Conservation (phyloP, 2,329 filamentous ascomycete species). For the Phoma herbarum region DNA sequence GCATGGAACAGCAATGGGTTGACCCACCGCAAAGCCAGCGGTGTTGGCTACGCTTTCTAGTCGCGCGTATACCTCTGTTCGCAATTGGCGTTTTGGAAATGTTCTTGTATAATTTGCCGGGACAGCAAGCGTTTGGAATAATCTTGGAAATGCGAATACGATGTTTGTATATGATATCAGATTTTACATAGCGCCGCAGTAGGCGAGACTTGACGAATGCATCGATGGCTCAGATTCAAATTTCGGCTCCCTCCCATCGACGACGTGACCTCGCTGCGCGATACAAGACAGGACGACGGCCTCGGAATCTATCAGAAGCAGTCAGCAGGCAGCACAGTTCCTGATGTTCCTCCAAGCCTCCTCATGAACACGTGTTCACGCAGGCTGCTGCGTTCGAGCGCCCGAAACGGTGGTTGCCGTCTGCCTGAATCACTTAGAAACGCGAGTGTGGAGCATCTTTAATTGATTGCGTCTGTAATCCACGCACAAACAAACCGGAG, state of each 20-base stretch:
- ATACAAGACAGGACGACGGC: not conserved
- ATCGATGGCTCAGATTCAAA: not conserved
- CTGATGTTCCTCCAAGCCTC: not conserved
- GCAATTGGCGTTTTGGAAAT: slow-evolving; percentile 1
- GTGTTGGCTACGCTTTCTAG: slow-evolving; percentile 29
- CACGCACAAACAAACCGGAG: slow-evolving; percentile 8
- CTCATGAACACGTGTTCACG: slow-evolving; percentile 2
- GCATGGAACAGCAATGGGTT: slow-evolving; percentile 40
- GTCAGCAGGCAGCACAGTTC: slow-evolving; percentile 9
- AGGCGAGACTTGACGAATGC: slow-evolving; percentile 9
- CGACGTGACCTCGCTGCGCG: not conserved
- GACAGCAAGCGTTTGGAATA: slow-evolving; percentile 5
- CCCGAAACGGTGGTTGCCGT: slow-evolving; percentile 1
- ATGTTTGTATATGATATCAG: slow-evolving; percentile 19
- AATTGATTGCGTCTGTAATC: slow-evolving; percentile 9
- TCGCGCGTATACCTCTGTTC: slow-evolving; percentile 4
- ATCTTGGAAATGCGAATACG: not conserved
- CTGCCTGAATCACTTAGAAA: slow-evolving; percentile 9
- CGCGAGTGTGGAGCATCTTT: slow-evolving; percentile 16
- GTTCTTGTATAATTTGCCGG: slow-evolving; percentile 3
- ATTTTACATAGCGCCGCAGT: slow-evolving; percentile 11
- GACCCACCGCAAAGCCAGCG: slow-evolving; percentile 54
- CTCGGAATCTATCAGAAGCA: not conserved
- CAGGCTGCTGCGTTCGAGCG: slow-evolving; percentile 6
- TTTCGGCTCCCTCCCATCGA: not conserved